phyloP scores from a whole-genome alignment of 2,329 filamentous ascomycete genomes.

The Hypoxylon sp. region DNA sequence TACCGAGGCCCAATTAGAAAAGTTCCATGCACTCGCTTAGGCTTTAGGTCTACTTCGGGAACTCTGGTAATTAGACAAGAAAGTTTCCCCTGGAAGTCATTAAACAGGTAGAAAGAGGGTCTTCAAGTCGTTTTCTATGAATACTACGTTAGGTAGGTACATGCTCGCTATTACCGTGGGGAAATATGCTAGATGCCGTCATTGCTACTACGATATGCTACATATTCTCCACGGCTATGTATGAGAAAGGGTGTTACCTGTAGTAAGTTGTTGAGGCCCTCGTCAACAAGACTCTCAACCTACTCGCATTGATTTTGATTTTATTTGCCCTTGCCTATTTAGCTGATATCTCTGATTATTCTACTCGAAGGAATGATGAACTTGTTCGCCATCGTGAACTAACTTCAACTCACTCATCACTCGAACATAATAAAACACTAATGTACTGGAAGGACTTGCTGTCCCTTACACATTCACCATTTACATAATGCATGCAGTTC shows the following conservation, averaged over 20 bases:
- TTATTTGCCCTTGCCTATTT: background rate
- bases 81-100: slow-evolving; percentile 20
- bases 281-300: too few species aligned
- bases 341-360: background rate
- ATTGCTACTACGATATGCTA: slow-evolving; percentile 23
- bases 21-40: slow-evolving; percentile 20
- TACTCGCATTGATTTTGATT: too few species aligned
- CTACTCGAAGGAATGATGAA: too few species aligned
- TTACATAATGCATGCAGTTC: slow-evolving; percentile 24
- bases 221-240: too few species aligned
- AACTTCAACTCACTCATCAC: too few species aligned
- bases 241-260: too few species aligned
- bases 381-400: too few species aligned
- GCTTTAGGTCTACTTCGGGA: slow-evolving; percentile 24
- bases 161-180: slow-evolving; percentile 27
- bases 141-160: slow-evolving; percentile 19
- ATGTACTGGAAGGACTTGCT: slow-evolving; percentile 9
- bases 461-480: slow-evolving; percentile 11
- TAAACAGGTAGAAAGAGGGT: background rate
- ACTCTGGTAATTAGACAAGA: slow-evolving; percentile 20
- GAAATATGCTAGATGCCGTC: slow-evolving; percentile 30
- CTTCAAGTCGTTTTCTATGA: background rate
- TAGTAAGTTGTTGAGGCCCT: too few species aligned
- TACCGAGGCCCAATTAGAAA: slow-evolving; percentile 23
- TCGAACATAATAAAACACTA: too few species aligned